Percentiles rank a stretch among this genome's conserved stretches.
Evolutionary conservation across 305 asterid genomes (phyloP).

Genomic region (Fraxinus angustifolia): DNA sequence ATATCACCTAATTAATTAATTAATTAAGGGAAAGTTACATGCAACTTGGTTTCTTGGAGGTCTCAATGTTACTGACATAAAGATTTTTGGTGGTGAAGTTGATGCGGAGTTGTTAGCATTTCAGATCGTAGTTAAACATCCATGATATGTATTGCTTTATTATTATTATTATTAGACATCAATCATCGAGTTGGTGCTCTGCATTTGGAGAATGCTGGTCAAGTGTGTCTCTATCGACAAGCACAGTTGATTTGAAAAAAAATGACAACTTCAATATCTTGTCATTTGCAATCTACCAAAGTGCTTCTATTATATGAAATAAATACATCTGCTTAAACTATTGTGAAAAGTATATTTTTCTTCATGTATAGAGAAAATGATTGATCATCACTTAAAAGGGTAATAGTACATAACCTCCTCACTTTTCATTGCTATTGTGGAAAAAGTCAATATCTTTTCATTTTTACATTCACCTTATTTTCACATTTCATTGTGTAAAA

Average conservation of each 20-base stretch:
- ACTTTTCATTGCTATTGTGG: too few relatives aligned
- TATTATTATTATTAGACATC: background rate
- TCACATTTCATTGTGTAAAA: too few relatives aligned
- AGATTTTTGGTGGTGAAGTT: background rate
- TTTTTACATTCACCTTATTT: too few relatives aligned
- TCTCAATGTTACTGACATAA: background rate
- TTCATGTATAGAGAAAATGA: background rate
- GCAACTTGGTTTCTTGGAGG: background rate
- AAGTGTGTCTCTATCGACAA: background rate
- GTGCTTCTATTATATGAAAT: too few relatives aligned
- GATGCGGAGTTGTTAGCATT: background rate
- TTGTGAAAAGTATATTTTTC: too few relatives aligned
- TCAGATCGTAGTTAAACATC: background rate
- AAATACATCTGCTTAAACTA: too few relatives aligned
- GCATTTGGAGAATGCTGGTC: background rate
- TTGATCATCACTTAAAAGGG: background rate
- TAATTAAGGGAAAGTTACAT: background rate
- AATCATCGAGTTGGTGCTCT: background rate
- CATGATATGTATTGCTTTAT: background rate
- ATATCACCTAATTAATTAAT: background rate
- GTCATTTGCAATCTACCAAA: background rate
- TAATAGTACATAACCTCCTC: too few relatives aligned
- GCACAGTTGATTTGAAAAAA: background rate
- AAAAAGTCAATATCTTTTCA: too few relatives aligned
- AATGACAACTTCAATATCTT: background rate